Evolutionary conservation across 306 rosid genomes (phyloP), one percentile per base, ranked within the genome.

Genomic region (Inga laurina): DNA sequence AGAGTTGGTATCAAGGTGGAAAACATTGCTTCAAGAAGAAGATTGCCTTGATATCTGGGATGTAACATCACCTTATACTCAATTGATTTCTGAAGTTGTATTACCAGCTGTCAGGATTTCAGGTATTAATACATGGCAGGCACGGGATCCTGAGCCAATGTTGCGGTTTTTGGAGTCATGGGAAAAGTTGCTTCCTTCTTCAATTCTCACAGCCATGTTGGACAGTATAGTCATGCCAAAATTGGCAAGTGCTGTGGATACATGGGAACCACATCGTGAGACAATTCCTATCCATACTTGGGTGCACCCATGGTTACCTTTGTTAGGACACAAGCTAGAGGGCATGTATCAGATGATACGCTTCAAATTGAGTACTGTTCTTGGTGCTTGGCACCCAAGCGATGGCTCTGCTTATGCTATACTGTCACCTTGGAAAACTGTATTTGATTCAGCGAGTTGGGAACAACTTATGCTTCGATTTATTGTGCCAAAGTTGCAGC

Each of bases 231-330:
- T 96, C 84, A 76, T 92, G 91, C 98, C 99, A 13, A 96, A 94
- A 86, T 74, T 96, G 82, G 84, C 82, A 77, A 89, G 82, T 81
- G 99, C 97, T 5, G 99, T 94, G 24, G 95, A 91, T 74, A 80
- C 90, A 43, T 96, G 99, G 98, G 98, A 96, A 76, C 99, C 98
- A 14, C 97, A 90, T 75, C 97, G 87, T 34, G 97, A 96, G 85
- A 91, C 97, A 61, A 90, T 96, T 88, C 97, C 97, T 74, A 94
- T 92, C 79, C 99, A 94, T 82, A 90, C 90, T 11, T 96, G 98
- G 98, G 92, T 96, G 79, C 99, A 96, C 88, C 98, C 98, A 45
- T 96, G 98, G 99, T 88, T 96, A 39, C 98, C 92, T n/a, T 74
- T 89, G 85, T 82, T 96, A 80, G 98, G 97, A 48, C 86, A 88